Evolutionary conservation across 2,329 filamentous ascomycete species (phyloP), one percentile per base, ranked within the genome.

Genomic region (Bipolaris cookei): DNA sequence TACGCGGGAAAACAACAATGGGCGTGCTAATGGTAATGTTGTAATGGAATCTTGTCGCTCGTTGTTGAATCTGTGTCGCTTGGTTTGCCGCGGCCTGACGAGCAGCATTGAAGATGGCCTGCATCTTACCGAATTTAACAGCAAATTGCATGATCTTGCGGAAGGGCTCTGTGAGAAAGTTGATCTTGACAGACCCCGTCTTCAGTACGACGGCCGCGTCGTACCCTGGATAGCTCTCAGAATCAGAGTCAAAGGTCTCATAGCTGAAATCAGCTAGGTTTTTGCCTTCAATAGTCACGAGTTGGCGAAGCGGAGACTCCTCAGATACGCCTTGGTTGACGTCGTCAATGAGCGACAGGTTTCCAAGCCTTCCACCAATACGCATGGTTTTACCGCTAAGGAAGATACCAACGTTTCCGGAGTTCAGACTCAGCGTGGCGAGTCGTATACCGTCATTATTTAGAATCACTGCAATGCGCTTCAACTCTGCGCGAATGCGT

Each of bases 121-220:
- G 95, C 95, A 99, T 99, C 78, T 96, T 97, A 59, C 96, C 95
- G 75, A 99, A 99, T 70, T 99, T 99, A 75, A 99, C 92, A 41
- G 96, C 82, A 76, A 99, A 99, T 65, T 96, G 91, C 77, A 99
- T 91, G 63, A 99, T 98, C 78, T 98, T 98, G 50, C 95, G 88
- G 81, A 98, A 97, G 0, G 95, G 95, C 75, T 99, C 96, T 60
- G 97, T 94, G 3, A 98, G 80, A 74, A 99, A 99, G 74, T 97
- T 98, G 73, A 99, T 83, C 78, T 96, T 98, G 75, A 99, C 89
- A 0, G 95, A 99, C 1, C 95, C 95, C 16, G 95, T 94, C 34
- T 94, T 88, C 10, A 99, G 81, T 70, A 88, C 96, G 28, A 99
- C 88, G 1, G 93, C 94, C 13, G 91, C 95, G 72, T 98, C 94